Conservation (phyloP, 1,284 basidiomycete genomes). For the Cutaneotrichosporon sp. region DNA sequence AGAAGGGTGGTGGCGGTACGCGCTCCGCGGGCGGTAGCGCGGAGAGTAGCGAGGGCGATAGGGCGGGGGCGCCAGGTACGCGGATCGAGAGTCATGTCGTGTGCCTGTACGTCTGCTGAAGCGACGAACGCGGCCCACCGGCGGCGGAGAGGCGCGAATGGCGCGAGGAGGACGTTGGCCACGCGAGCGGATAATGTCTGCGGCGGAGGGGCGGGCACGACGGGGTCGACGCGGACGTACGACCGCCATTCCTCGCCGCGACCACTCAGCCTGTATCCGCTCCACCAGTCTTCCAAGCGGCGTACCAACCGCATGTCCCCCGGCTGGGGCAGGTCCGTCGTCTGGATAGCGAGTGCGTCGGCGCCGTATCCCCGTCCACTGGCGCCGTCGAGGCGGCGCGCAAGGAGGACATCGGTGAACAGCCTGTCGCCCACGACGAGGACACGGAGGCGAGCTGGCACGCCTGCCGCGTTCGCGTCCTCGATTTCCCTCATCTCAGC, state of each 20-base stretch:
- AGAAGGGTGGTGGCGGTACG: too few relatives aligned
- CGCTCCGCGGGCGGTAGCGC: too few relatives aligned
- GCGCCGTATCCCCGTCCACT: not conserved
- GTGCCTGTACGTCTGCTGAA: too few relatives aligned
- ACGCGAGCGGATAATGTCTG: not conserved
- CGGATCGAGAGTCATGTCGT: too few relatives aligned
- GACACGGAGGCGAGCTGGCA: slow-evolving; percentile 48
- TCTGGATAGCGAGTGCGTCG: slow-evolving; percentile 26
- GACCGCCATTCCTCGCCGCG: slow-evolving; percentile 14
- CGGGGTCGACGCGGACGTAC: slow-evolving; percentile 20
- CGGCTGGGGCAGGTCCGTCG: slow-evolving; percentile 37
- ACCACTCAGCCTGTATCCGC: slow-evolving; percentile 11
- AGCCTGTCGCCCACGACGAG: slow-evolving; percentile 83
- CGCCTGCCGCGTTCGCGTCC: not conserved
- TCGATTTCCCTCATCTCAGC: slow-evolving; percentile 25
- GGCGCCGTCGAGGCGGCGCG: slow-evolving; percentile 56
- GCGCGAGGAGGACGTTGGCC: too few relatives aligned
- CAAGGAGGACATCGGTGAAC: slow-evolving; percentile 84
- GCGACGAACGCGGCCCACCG: not conserved
- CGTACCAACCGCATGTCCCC: slow-evolving; percentile 41
- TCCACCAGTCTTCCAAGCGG: slow-evolving; percentile 35
- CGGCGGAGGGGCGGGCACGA: not conserved
- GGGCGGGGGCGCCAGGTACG: too few relatives aligned
- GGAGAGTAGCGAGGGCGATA: too few relatives aligned
- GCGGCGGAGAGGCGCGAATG: too few relatives aligned